Percentiles rank a stretch among this genome's conserved stretches.
Conservation (phyloP, 176 grass and related monocot genomes). For the Ananas comosus region DNA sequence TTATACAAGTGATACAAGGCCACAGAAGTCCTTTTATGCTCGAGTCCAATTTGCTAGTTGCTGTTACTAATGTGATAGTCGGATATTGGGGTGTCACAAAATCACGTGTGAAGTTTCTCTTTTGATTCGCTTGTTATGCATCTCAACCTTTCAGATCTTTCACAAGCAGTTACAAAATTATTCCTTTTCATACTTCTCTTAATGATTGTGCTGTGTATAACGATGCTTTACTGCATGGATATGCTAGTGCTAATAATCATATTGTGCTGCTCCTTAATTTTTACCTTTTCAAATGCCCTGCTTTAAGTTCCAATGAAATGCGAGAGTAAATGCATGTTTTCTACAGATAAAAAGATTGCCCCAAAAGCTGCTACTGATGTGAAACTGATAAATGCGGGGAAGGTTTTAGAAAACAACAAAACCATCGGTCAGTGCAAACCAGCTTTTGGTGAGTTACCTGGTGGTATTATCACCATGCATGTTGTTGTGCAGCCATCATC, state of each 20-base stretch:
- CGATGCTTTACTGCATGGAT: neutral
- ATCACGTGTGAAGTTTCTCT: too few relatives aligned
- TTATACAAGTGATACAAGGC: too few relatives aligned
- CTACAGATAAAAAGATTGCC: conserved; percentile 51
- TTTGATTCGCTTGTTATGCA: too few relatives aligned
- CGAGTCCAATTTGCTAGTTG: too few relatives aligned
- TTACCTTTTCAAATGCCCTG: neutral
- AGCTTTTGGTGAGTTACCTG: conserved; percentile 57
- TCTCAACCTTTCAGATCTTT: too few relatives aligned
- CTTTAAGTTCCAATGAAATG: neutral
- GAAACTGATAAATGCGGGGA: conserved; percentile 61
- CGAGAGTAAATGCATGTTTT: neutral
- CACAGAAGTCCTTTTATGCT: too few relatives aligned
- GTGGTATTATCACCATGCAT: conserved; percentile 57
- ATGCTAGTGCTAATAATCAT: neutral
- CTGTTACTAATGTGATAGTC: too few relatives aligned
- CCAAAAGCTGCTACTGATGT: conserved; percentile 64
- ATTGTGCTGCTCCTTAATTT: neutral
- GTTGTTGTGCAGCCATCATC: conserved; percentile 60
- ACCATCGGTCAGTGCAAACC: conserved; percentile 56
- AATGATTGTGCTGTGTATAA: too few relatives aligned
- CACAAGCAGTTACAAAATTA: too few relatives aligned
- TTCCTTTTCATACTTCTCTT: too few relatives aligned
- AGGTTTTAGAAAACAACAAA: conserved; percentile 70
- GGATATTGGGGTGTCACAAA: too few relatives aligned